phyloP scores from a whole-genome alignment of 2,329 filamentous ascomycete genomes.

The Sporothrix schenckii region DNA sequence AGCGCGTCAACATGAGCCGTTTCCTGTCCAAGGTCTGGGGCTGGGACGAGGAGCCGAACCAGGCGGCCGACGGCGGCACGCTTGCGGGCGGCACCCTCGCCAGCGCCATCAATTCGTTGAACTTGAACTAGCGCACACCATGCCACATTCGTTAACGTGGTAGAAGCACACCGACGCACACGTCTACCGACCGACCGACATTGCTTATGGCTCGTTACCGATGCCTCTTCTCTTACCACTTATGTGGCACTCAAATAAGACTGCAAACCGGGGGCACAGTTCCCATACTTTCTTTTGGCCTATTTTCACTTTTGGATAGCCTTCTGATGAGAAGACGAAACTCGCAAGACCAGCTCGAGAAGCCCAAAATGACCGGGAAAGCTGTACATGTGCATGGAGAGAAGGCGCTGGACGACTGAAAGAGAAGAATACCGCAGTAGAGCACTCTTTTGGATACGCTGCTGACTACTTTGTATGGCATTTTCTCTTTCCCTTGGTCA shows the following conservation, averaged over 20 bases:
- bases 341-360: background rate
- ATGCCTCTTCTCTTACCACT: background rate
- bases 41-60: slow-evolving; percentile 64
- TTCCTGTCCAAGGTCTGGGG: slow-evolving; percentile 96
- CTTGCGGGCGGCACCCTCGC: slow-evolving; percentile 30
- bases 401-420: background rate
- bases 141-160: background rate
- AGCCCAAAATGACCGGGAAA: background rate
- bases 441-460: background rate
- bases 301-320: background rate
- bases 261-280: background rate
- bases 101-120: slow-evolving; percentile 6
- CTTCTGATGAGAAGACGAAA: background rate
- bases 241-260: background rate
- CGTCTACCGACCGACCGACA: background rate
- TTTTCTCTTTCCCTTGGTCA: background rate
- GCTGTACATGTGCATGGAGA: slow-evolving; percentile 7
- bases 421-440: background rate
- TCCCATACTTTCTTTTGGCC: background rate
- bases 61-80: slow-evolving; percentile 28
- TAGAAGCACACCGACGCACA: background rate
- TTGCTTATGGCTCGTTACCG: background rate
- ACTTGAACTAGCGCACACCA: background rate
- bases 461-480: background rate
- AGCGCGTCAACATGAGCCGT: slow-evolving; percentile 96